A percentile compares a stretch with the other conserved stretches of the same genome.
Conservation (phyloP, 306 rosid genomes). For the Alnus glutinosa region DNA sequence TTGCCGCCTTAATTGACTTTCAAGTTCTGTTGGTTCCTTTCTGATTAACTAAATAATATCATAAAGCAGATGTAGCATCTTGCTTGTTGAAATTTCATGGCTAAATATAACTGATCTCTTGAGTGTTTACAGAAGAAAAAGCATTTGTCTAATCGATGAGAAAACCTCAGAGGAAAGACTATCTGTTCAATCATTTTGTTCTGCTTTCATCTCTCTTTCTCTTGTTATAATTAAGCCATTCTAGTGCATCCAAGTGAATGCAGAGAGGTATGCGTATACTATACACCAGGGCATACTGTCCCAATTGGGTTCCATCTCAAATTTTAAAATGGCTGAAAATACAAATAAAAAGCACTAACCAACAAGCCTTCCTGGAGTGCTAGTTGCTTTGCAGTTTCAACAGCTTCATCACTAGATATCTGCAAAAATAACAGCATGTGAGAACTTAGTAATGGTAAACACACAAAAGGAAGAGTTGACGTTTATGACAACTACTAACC, state of each 20-base stretch:
- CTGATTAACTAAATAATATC: not conserved
- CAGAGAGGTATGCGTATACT: not conserved
- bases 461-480: conserved; percentile 15
- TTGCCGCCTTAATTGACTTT: not conserved
- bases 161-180: not conserved
- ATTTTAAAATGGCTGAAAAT: conserved; percentile 14
- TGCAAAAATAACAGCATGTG: conserved; percentile 43
- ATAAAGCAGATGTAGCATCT: not conserved
- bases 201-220: not conserved
- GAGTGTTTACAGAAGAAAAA: not conserved
- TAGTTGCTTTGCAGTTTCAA: conserved; percentile 89
- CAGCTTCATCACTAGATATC: conserved; percentile 89
- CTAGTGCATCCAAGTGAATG: conserved; percentile 4
- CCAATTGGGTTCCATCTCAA: conserved; percentile 1
- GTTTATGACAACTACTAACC: not conserved
- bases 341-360: conserved; percentile 52
- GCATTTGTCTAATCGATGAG: not conserved
- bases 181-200: not conserved
- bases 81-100: not conserved
- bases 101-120: not conserved
- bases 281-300: conserved; percentile 3
- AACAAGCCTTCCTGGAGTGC: conserved; percentile 98
- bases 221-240: not conserved
- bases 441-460: conserved; percentile 20
- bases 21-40: not conserved